Base-by-base conservation (phyloP, 768 basidiomycete species). In the Auricularia cornea region DNA sequence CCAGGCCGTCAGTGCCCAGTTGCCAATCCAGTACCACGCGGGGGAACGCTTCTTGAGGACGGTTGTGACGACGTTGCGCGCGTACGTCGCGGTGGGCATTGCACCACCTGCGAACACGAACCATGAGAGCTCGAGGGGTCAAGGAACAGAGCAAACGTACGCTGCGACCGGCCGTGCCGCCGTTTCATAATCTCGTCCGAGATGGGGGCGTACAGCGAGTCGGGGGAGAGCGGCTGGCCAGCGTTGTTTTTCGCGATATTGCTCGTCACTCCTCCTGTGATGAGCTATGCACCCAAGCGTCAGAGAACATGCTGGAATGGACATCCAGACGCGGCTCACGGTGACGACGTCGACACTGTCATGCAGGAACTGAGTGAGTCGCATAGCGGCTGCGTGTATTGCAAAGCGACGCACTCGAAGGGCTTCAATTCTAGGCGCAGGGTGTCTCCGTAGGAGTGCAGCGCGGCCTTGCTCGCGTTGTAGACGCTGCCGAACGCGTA, bases 381-480 rank as follows among this genome's bases (percentile, higher is more conserved):
- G n/a, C n/a, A n/a, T n/a, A n/a, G n/a, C n/a, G n/a, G n/a, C n/a
- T n/a, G n/a, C n/a, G n/a, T n/a, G n/a, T n/a, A n/a, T n/a, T n/a
- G n/a, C n/a, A n/a, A n/a, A n/a, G n/a, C n/a, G n/a, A 60, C 56
- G 38, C 56, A 69, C 74, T 68, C 67, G 66, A 77, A 75, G 10
- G 75, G 75, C n/a, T 65, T 71, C 18, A 77, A 62, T 56, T 77
- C 75, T 11, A 76, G 60, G 2, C 75, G 68, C 12, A 77, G 64
- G 3, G 71, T 73, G 64, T 77, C 67, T 11, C 71, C 67, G 54
- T 71, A 74, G 12, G 71, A 59, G 59, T 70, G 68, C 3, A 77
- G 64, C 2, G 75, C 75, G n/a, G 74, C 75, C 56, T 76, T 77
- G 48, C 67, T 70, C 1, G 70, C 66, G 59, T 73, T 73, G 52